Conservation (phyloP, 1,139 yeast genomes). For the Scheffersomyces lignicola region DNA sequence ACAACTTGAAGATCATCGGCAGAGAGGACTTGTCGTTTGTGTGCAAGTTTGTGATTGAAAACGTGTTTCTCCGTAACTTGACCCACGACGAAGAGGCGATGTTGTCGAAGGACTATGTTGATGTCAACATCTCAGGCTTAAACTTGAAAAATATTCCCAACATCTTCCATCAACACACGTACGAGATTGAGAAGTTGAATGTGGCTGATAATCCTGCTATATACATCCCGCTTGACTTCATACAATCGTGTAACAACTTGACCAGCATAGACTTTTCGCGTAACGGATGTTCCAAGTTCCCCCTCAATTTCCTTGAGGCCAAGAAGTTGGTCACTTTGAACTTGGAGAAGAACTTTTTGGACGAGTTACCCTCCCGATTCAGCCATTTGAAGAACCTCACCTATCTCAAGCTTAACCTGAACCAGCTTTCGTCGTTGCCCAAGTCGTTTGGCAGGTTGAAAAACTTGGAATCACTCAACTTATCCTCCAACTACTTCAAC, state of each 20-base stretch:
- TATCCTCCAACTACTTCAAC: constrained; percentile 78
- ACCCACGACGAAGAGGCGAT: constrained; percentile 66
- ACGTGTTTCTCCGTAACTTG: constrained; percentile 66
- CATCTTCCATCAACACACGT: constrained; percentile 75
- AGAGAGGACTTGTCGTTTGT: constrained; percentile 85
- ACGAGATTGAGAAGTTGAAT: constrained; percentile 78
- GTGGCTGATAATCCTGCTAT: constrained; percentile 88
- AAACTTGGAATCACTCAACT: constrained; percentile 60
- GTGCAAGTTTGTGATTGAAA: constrained; percentile 80
- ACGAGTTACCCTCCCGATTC: constrained; percentile 58
- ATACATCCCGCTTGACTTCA: constrained; percentile 78
- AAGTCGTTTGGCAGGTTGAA: constrained; percentile 55
- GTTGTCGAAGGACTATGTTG: constrained; percentile 65
- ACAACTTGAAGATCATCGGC: constrained; percentile 76
- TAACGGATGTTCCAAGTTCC: constrained; percentile 75
- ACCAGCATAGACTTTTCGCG: constrained; percentile 66
- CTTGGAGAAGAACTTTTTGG: constrained; percentile 75
- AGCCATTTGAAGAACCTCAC: constrained; percentile 55
- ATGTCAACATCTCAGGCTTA: constrained; percentile 73
- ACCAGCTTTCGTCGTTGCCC: constrained; percentile 70
- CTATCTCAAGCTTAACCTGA: constrained; percentile 64
- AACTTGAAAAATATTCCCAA: constrained; percentile 85
- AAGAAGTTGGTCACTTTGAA: constrained; percentile 67
- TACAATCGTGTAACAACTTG: constrained; percentile 77
- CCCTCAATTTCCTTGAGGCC: constrained; percentile 70